These are phyloP conservation scores for Cyberlindnera bimundalis DNA, from an alignment of 805 yeast species.

Conservation along the genomic window DNA sequence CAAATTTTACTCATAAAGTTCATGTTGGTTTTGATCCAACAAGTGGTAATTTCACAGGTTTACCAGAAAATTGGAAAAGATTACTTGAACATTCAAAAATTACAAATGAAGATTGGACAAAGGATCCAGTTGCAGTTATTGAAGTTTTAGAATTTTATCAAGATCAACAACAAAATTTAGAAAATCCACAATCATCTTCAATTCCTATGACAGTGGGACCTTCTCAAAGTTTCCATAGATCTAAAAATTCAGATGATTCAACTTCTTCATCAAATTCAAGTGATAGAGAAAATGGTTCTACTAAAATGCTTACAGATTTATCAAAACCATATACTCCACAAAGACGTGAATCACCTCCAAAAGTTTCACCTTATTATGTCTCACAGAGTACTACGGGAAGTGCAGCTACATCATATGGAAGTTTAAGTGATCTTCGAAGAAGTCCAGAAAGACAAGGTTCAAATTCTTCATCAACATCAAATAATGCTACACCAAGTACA, in stretches of 20 bases:
- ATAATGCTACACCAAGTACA: neutral
- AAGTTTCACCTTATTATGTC: slow-evolving; percentile 26
- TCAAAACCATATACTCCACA: slow-evolving; percentile 41
- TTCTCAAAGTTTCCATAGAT: slow-evolving; percentile 14
- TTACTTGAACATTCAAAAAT: slow-evolving; percentile 83
- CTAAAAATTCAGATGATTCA: slow-evolving; percentile 26
- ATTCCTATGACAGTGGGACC: neutral
- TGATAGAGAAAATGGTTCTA: slow-evolving; percentile 20
- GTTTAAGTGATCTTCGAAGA: slow-evolving; percentile 4
- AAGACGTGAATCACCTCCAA: slow-evolving; percentile 41
- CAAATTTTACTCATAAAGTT: slow-evolving; percentile 91
- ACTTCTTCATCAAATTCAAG: slow-evolving; percentile 13
- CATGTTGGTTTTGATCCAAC: slow-evolving; percentile 86
- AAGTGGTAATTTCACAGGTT: slow-evolving; percentile 83
- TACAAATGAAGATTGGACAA: slow-evolving; percentile 86
- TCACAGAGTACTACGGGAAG: slow-evolving; percentile 14
- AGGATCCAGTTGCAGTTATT: slow-evolving; percentile 93
- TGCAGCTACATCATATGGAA: slow-evolving; percentile 5
- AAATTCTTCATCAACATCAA: neutral
- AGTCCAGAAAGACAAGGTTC: slow-evolving; percentile 5
- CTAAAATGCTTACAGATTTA: slow-evolving; percentile 40
- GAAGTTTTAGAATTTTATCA: slow-evolving; percentile 82
- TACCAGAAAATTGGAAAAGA: slow-evolving; percentile 92
- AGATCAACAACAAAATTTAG: slow-evolving; percentile 30
- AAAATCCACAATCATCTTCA: slow-evolving; percentile 3